Conservation (phyloP, 495 filamentous ascomycete species). For the Chaetomium cochliodes region DNA sequence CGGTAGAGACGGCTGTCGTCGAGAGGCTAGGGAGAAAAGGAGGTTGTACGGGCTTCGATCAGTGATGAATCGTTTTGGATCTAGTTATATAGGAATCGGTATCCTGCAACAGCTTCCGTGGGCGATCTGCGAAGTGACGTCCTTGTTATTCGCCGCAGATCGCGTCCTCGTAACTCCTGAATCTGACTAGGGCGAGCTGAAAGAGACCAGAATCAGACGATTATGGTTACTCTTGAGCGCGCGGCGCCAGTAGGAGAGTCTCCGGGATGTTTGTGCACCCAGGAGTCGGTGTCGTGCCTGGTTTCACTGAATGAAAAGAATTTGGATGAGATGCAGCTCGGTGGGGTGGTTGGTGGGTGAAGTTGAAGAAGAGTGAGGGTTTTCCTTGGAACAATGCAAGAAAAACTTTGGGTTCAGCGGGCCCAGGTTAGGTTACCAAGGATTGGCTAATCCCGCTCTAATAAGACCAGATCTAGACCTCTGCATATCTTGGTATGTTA, state of each 20-base stretch:
- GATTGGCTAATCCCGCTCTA: neutral
- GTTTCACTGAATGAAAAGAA: conserved; percentile 11
- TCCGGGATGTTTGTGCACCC: neutral
- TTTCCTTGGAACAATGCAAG: conserved; percentile 20
- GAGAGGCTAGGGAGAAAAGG: too few relatives aligned
- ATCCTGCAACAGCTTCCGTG: too few relatives aligned
- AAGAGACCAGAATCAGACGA: conserved; percentile 11
- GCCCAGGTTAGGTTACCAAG: conserved; percentile 3
- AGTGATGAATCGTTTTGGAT: neutral
- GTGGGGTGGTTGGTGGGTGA: neutral
- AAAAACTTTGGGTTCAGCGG: conserved; percentile 19
- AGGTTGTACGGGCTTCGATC: neutral
- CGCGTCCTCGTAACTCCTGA: neutral
- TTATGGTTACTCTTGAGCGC: conserved; percentile 7
- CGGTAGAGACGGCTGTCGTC: neutral
- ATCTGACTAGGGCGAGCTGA: neutral
- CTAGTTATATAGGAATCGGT: too few relatives aligned
- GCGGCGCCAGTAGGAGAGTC: neutral
- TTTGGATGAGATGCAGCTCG: neutral
- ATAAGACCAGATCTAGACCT: neutral
- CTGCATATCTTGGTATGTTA: neutral
- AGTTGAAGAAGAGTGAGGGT: conserved; percentile 10
- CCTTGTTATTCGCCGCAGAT: neutral
- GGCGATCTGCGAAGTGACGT: conserved; percentile 13
- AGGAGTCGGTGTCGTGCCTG: neutral